Conservation (phyloP, 2,329 filamentous ascomycete species). For the Cladosporium sp. region DNA sequence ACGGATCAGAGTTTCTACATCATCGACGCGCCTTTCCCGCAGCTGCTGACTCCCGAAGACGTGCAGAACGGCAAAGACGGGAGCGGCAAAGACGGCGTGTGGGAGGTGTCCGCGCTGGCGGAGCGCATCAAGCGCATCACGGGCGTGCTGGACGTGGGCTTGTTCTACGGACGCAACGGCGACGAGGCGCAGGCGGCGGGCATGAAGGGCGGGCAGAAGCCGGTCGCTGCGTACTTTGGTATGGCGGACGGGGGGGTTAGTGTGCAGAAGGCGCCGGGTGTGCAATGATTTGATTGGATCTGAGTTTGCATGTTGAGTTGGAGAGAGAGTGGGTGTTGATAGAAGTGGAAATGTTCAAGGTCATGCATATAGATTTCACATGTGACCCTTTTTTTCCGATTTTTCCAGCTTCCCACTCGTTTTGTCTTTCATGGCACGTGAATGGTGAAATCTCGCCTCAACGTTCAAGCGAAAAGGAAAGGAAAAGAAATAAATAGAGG, state of each 20-base stretch:
- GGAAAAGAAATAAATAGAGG: too few relatives aligned
- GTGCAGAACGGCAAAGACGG: conserved; percentile 39
- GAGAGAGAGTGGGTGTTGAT: too few relatives aligned
- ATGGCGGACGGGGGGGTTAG: conserved; percentile 59
- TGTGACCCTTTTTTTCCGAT: too few relatives aligned
- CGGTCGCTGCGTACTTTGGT: conserved; percentile 91
- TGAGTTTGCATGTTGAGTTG: too few relatives aligned
- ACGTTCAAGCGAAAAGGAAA: too few relatives aligned
- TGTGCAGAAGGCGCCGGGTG: conserved; percentile 20
- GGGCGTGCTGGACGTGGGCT: conserved; percentile 85
- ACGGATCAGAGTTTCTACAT: conserved; percentile 88
- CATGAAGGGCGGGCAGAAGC: conserved; percentile 74
- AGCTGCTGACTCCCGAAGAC: conserved; percentile 63
- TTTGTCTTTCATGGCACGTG: too few relatives aligned
- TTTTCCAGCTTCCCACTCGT: too few relatives aligned
- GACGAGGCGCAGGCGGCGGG: conserved; percentile 58
- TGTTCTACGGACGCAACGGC: conserved; percentile 83
- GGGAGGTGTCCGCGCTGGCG: conserved; percentile 75
- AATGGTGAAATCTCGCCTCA: too few relatives aligned
- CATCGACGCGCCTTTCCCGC: conserved; percentile 81
- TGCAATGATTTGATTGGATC: too few relatives aligned
- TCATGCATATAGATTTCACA: too few relatives aligned
- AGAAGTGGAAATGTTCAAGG: too few relatives aligned
- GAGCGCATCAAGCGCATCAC: conserved; percentile 73
- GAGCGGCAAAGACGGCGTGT: conserved; percentile 54